Evolutionary conservation across 2,329 filamentous ascomycete genomes (phyloP).

Genomic region (Alternaria triticimaculans): DNA sequence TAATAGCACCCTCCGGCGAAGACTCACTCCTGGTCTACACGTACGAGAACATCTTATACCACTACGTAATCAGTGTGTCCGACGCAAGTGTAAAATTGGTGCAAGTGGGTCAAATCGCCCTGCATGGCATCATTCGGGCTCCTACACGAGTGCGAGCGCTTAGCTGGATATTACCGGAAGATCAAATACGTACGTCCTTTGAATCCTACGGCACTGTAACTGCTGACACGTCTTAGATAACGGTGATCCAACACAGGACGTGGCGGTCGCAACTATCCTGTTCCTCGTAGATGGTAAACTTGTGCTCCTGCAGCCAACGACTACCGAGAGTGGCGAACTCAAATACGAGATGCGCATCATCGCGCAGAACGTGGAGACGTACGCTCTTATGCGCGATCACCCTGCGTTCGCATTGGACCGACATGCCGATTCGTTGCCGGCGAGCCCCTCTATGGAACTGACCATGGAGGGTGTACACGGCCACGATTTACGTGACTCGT

Average conservation of each 20-base stretch:
- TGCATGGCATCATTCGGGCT: conserved; percentile 94
- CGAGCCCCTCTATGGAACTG: conserved; percentile 57
- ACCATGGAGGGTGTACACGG: conserved; percentile 55
- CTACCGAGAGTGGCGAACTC: conserved; percentile 80
- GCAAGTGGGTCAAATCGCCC: conserved; percentile 96
- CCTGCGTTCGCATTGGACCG: conserved; percentile 58
- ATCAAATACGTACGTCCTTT: conserved; percentile 70
- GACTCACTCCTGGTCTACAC: conserved; percentile 97
- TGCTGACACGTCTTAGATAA: conserved; percentile 60
- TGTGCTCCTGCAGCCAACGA: conserved; percentile 85
- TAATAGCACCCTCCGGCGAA: conserved; percentile 86
- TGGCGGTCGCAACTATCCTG: conserved; percentile 88
- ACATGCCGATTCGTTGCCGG: conserved; percentile 56
- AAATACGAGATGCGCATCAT: conserved; percentile 99
- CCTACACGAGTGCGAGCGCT: conserved; percentile 90
- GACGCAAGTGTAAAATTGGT: conserved; percentile 77
- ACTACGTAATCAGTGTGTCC: conserved; percentile 83
- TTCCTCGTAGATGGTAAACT: conserved; percentile 98
- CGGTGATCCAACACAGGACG: conserved; percentile 94
- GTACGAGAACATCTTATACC: conserved; percentile 93
- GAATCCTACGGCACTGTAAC: not conserved
- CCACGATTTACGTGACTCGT: conserved; percentile 76
- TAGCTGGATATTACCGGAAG: conserved; percentile 94
- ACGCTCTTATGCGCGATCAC: conserved; percentile 89
- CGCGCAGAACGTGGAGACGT: conserved; percentile 95